A percentile compares a stretch with the other conserved stretches of the same genome.
These are phyloP conservation scores for Rutidosis leptorrhynchoides DNA, from an alignment of 129 eudicot species.

Conservation along the genomic window DNA sequence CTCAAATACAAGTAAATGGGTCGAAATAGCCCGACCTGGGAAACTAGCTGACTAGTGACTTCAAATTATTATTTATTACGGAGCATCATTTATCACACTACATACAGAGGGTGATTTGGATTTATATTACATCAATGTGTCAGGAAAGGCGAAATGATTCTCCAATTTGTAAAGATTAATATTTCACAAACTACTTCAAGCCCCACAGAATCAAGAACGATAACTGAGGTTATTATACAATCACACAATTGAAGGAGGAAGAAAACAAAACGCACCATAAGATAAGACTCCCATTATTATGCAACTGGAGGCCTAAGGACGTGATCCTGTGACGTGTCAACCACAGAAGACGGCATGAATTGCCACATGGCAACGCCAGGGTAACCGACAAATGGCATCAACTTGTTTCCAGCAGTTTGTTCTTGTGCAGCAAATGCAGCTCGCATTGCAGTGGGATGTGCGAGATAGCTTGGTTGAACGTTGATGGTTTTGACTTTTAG, in stretches of 20 bases:
- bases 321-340: slow-evolving; percentile 78
- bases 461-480: slow-evolving; percentile 49
- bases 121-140: not conserved
- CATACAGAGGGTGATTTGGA: not conserved
- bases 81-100: too few species aligned
- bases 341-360: slow-evolving; percentile 76
- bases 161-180: not conserved
- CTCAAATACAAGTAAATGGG: not conserved
- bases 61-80: too few species aligned
- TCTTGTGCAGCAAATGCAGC: slow-evolving; percentile 57
- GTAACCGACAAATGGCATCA: slow-evolving; percentile 71
- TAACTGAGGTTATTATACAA: slow-evolving; percentile 3
- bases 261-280: slow-evolving; percentile 27
- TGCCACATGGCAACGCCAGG: slow-evolving; percentile 90
- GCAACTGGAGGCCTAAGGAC: slow-evolving; percentile 89
- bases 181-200: slow-evolving; percentile 5
- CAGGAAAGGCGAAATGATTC: not conserved
- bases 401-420: slow-evolving; percentile 57
- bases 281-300: slow-evolving; percentile 28
- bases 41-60: not conserved
- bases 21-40: not conserved
- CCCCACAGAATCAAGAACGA: slow-evolving; percentile 28
- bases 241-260: slow-evolving; percentile 11
- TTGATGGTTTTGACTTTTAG: slow-evolving; percentile 54
- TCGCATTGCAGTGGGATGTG: slow-evolving; percentile 55